Percentiles rank a stretch among this genome's conserved stretches.
These are phyloP conservation scores for Picea glauca DNA, from an alignment of 75 land plant species.

Conservation along the genomic window DNA sequence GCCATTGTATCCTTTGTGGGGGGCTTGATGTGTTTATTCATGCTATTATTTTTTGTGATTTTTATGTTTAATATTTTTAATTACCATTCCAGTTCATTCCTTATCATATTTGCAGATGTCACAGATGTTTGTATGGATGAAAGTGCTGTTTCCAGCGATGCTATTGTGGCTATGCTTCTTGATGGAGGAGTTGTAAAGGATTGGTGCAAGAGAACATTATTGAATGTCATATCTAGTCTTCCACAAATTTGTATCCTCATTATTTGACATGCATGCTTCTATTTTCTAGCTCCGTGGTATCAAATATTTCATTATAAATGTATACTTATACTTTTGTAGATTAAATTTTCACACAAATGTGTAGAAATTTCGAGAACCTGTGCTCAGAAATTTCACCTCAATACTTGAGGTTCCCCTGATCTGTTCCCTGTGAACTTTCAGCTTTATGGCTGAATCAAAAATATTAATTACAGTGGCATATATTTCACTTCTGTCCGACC, in stretches of 20 bases:
- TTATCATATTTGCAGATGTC: constrained; percentile 63
- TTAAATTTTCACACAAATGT: neutral
- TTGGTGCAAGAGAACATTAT: constrained; percentile 76
- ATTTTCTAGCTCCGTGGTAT: neutral
- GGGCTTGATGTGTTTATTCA: neutral
- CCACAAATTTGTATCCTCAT: constrained; percentile 68
- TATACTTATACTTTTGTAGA: neutral
- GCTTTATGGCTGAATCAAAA: too few species aligned
- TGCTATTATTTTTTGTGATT: neutral
- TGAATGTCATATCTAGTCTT: constrained; percentile 40
- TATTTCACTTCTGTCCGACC: too few species aligned
- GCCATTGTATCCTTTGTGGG: constrained; percentile 82
- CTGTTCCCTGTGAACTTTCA: too few species aligned
- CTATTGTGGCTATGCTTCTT: constrained; percentile 78
- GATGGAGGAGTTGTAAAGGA: constrained; percentile 96
- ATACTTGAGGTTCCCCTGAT: too few species aligned
- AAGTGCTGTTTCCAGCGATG: constrained; percentile 93
- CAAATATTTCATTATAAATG: neutral
- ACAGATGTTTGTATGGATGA: constrained; percentile 98
- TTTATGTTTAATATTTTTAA: neutral
- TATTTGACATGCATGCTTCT: neutral
- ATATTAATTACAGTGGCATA: too few species aligned
- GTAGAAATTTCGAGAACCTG: too few species aligned
- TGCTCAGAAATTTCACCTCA: too few species aligned
- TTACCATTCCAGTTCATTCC: constrained; percentile 19